Evolutionary conservation across 495 filamentous ascomycete genomes (phyloP).

Genomic region (Recurvomyces mirabilis): DNA sequence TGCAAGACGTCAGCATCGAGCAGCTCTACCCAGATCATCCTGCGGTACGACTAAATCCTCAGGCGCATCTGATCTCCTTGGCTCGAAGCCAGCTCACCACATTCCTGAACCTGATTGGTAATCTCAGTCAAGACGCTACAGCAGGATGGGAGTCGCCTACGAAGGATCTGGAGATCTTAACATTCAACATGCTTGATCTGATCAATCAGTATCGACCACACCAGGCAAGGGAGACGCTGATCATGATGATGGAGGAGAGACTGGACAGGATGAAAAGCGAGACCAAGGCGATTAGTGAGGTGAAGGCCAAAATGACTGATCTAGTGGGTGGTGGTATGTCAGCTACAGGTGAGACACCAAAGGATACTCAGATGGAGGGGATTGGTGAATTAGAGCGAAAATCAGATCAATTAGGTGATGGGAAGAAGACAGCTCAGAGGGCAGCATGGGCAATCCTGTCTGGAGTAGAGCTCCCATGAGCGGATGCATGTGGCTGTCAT

Average conservation of each 20-base stretch:
- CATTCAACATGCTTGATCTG: conserved; percentile 80
- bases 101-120: conserved; percentile 68
- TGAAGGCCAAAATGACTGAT: conserved; percentile 63
- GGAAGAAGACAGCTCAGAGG: no score
- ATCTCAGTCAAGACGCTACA: conserved; percentile 51
- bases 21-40: conserved; percentile 19
- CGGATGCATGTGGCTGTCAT: no score
- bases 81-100: conserved; percentile 73
- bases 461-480: no score
- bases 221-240: conserved; percentile 83
- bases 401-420: no score
- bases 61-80: conserved; percentile 63
- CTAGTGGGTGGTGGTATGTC: no score
- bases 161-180: conserved; percentile 61
- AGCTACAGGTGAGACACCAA: no score
- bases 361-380: no score
- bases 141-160: conserved; percentile 52
- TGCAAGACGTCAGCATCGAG: conserved; percentile 16
- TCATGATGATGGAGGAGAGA: conserved; percentile 85
- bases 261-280: conserved; percentile 63
- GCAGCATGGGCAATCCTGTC: no score
- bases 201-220: conserved; percentile 94
- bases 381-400: no score
- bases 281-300: conserved; percentile 60
- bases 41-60: conserved; percentile 48